phyloP scores from a whole-genome alignment of 306 rosid species.

The Casuarina glauca region DNA sequence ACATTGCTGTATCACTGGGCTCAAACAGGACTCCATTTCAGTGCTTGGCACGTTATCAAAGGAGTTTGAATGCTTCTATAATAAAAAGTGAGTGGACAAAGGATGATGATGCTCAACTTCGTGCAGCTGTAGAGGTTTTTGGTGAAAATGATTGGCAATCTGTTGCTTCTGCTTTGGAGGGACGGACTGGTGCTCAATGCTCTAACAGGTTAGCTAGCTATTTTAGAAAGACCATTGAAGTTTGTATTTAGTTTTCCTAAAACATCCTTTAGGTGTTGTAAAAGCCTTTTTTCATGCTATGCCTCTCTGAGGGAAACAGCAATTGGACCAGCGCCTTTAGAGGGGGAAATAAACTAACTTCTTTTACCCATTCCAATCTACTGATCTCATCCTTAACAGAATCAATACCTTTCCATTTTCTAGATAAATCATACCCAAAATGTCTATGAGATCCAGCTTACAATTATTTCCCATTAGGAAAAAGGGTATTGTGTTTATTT shows the following conservation, averaged over 20 bases:
- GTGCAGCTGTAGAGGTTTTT: conserved; percentile 58
- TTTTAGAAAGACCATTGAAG: neutral
- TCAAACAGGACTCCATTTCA: conserved; percentile 92
- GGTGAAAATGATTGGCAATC: conserved; percentile 82
- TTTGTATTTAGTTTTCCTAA: conserved; percentile 7
- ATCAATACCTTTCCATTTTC: too few relatives aligned
- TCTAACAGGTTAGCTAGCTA: conserved; percentile 79
- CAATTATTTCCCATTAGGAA: too few relatives aligned
- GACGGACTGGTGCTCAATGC: conserved; percentile 92
- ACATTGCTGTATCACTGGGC: conserved; percentile 60
- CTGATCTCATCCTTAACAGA: too few relatives aligned
- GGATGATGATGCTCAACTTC: conserved; percentile 83
- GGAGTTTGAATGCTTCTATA: conserved; percentile 88
- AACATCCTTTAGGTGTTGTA: neutral
- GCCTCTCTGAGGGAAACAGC: neutral
- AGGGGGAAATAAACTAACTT: too few relatives aligned
- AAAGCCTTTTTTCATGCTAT: neutral
- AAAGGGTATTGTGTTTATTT: too few relatives aligned
- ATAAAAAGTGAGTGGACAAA: conserved; percentile 87
- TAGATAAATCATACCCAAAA: too few relatives aligned
- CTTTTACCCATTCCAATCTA: too few relatives aligned
- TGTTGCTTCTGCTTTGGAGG: conserved; percentile 80
- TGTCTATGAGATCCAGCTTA: too few relatives aligned
- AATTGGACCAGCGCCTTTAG: too few relatives aligned
- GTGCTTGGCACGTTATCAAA: conserved; percentile 86